Base-by-base conservation (phyloP, 2,329 filamentous ascomycete genomes). In the Dactylellina haptotyla region DNA sequence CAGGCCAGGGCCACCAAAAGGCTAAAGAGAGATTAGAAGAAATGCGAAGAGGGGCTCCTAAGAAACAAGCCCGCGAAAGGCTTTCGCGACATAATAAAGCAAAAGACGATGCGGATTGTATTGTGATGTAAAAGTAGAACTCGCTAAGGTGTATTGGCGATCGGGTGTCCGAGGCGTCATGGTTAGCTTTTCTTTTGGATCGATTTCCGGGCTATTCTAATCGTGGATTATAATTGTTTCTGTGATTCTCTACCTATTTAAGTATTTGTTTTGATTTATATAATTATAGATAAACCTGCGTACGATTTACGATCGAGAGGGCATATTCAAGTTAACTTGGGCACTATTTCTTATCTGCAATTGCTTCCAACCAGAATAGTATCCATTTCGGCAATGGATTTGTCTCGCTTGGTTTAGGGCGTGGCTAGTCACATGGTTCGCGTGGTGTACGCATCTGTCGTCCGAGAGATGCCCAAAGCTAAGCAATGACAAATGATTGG, bases 1-100 rank as follows among this genome's bases (percentile, higher is more conserved):
- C 72, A 97, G 94, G 93, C 70, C 94, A 98, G 83, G 92, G 96
- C 79, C 97, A 96, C 79, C 90, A 91, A 46, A 97, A 97, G 81
- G 95, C 95, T 12, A 88, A 94, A 67, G 93, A 97, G 79, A 87
- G 94, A 51, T 86, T 99, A 3, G 94, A 98, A 80, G 95, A 98
- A 77, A 85, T 99, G 62, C 96, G 96, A 82, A 87, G 88, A 75
- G 88, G 89, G 1, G 92, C 92, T 23, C 88, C 88, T 45, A 90
- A 90, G 75, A 92, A 91, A 16, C 50, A 54, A 79, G 88, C 88
- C 62, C 86, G 91, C 62, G 91, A 93, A 78, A 88, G 89, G 64
- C 87, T 97, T 74, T 93, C 90, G 6, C 87, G 94, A 66, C 94
- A 89, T 76, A 91, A 92, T 76, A 90, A 90, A 79, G 90, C 89